Percentiles rank a stretch among this genome's conserved stretches.
Conservation (phyloP, 495 filamentous ascomycete species). For the Xylaria grammica region DNA sequence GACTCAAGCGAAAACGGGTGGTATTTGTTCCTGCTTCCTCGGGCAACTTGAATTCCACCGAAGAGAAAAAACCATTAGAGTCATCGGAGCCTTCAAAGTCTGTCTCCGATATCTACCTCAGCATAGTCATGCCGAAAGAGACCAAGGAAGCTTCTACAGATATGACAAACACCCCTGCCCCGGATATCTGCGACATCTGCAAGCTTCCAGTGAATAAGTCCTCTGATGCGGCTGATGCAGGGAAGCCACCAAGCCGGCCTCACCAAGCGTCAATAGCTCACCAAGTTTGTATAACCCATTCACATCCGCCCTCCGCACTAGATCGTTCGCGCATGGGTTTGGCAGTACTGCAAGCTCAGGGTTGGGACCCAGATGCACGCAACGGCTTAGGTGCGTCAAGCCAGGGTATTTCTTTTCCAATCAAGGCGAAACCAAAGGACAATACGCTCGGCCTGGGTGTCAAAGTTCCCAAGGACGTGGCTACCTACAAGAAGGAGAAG, state of each 20-base stretch:
- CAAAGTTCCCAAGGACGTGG: constrained; percentile 44
- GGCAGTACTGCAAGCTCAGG: constrained; percentile 73
- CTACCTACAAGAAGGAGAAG: constrained; percentile 53
- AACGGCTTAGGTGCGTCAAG: constrained; percentile 71
- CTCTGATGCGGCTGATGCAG: constrained; percentile 22
- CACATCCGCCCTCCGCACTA: constrained; percentile 81
- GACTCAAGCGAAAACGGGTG: constrained; percentile 77
- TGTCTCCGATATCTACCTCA: constrained; percentile 71
- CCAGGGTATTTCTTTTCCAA: constrained; percentile 75
- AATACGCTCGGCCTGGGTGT: constrained; percentile 76
- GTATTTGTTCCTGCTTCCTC: constrained; percentile 75
- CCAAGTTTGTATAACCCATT: constrained; percentile 79
- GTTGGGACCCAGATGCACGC: constrained; percentile 86
- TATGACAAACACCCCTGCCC: constrained; percentile 12
- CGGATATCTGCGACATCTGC: constrained; percentile 38
- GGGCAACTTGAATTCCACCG: constrained; percentile 50
- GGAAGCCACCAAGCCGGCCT: constrained; percentile 28
- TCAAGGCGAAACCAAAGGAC: constrained; percentile 75
- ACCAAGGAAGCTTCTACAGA: constrained; percentile 30
- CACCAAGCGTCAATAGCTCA: constrained; percentile 81
- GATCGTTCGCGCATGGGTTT: constrained; percentile 81
- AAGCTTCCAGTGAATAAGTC: constrained; percentile 38
- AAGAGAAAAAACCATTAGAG: constrained; percentile 32
- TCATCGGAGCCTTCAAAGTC: constrained; percentile 43
- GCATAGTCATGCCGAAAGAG: constrained; percentile 65